Evolutionary conservation across 345 rosid species (phyloP).

Genomic region (Bruguiera gymnorhiza): DNA sequence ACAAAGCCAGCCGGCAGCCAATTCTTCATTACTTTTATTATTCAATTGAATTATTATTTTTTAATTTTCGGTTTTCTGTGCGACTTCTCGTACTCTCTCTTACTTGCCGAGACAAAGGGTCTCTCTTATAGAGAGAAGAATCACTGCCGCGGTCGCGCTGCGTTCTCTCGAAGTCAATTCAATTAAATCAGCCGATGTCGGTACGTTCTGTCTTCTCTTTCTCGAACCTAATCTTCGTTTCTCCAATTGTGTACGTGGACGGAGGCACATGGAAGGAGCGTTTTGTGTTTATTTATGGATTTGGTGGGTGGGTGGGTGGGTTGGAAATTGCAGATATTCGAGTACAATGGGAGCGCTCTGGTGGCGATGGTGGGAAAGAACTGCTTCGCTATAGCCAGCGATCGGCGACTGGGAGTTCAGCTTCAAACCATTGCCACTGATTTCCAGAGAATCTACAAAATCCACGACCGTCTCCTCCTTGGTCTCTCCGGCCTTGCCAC

Average conservation of each 20-base stretch:
- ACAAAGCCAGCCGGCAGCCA: no score
- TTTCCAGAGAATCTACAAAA: constrained; percentile 73
- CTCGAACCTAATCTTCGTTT: constrained; percentile 3
- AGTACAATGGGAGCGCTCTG: constrained; percentile 98
- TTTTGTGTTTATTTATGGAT: neutral
- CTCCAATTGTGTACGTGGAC: no score
- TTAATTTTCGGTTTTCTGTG: no score
- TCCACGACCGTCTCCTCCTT: constrained; percentile 80
- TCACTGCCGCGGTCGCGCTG: no score
- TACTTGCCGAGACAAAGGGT: no score
- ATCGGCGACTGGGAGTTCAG: constrained; percentile 88
- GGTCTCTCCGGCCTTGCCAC: constrained; percentile 96
- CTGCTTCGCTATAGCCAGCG: constrained; percentile 98
- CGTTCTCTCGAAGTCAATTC: neutral
- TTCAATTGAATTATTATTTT: no score
- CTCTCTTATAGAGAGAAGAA: no score
- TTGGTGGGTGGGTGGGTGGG: neutral
- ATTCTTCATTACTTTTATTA: no score
- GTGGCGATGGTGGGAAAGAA: constrained; percentile 99
- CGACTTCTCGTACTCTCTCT: no score
- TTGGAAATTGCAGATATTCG: constrained; percentile 62
- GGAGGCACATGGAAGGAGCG: no score
- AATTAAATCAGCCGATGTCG: constrained; percentile 37
- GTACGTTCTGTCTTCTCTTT: constrained; percentile 29
- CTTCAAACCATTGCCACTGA: constrained; percentile 96